These are phyloP conservation scores for Euphorbia peplus DNA, from an alignment of 345 rosid genomes.

Conservation along the genomic window DNA sequence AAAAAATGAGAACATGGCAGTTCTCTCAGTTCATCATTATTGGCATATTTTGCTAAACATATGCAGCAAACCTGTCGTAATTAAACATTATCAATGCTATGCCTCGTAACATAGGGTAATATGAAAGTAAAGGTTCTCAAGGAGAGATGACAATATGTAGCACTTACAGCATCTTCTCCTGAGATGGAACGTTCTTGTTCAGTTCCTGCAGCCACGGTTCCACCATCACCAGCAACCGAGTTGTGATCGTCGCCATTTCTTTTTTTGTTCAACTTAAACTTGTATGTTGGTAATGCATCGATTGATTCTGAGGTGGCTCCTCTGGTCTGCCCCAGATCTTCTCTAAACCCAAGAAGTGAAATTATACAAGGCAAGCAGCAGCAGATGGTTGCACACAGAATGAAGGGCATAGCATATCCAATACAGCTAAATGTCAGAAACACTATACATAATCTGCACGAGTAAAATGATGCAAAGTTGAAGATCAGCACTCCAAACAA, in stretches of 20 bases:
- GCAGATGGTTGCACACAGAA: slow-evolving; percentile 93
- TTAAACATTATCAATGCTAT: not conserved
- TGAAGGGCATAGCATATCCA: slow-evolving; percentile 99
- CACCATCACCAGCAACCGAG: slow-evolving; percentile 61
- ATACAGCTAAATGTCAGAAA: slow-evolving; percentile 92
- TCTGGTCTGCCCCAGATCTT: slow-evolving; percentile 76
- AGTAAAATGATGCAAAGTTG: not conserved
- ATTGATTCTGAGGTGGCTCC: slow-evolving; percentile 95
- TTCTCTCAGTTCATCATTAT: slow-evolving; percentile 93
- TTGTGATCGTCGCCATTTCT: slow-evolving; percentile 47
- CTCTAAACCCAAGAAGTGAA: slow-evolving; percentile 88
- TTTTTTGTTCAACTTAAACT: slow-evolving; percentile 73
- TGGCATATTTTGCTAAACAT: slow-evolving; percentile 88
- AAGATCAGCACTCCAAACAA: slow-evolving; percentile 13
- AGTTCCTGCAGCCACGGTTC: slow-evolving; percentile 88
- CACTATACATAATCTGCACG: slow-evolving; percentile 90
- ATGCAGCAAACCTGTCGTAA: slow-evolving; percentile 78
- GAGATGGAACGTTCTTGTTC: slow-evolving; percentile 73
- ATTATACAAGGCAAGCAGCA: slow-evolving; percentile 96
- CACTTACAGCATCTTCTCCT: slow-evolving; percentile 90
- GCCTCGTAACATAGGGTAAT: not conserved
- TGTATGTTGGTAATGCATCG: slow-evolving; percentile 79
- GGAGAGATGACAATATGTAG: not conserved
- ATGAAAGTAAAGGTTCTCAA: not conserved
- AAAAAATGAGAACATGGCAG: slow-evolving; percentile 82